Evolutionary conservation across 2,329 filamentous ascomycete species (phyloP).

Genomic region (Botrytis medusae): DNA sequence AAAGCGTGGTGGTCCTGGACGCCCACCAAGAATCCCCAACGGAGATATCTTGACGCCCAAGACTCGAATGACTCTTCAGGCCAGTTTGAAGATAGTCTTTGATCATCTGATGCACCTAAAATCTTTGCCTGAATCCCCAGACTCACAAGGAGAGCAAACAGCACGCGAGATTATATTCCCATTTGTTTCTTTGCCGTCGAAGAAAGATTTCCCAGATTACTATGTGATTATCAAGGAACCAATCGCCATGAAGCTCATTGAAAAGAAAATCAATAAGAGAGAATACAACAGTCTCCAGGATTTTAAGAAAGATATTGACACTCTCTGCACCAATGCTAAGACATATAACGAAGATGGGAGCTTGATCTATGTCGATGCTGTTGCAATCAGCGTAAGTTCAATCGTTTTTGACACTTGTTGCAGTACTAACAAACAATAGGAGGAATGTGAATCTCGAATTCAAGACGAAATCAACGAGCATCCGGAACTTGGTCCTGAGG

Average conservation of each 20-base stretch:
- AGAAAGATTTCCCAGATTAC: constrained; percentile 89
- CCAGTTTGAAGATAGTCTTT: constrained; percentile 73
- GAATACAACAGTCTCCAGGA: constrained; percentile 82
- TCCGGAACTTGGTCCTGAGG: constrained; percentile 52
- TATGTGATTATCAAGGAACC: constrained; percentile 89
- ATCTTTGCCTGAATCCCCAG: constrained; percentile 38
- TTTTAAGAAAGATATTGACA: constrained; percentile 76
- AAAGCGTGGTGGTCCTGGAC: constrained; percentile 71
- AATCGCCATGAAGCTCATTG: constrained; percentile 94
- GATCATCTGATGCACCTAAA: constrained; percentile 68
- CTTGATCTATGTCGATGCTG: constrained; percentile 87
- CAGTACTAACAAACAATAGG: constrained; percentile 47
- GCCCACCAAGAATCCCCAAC: constrained; percentile 54
- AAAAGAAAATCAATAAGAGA: constrained; percentile 92
- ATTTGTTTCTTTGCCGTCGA: constrained; percentile 88
- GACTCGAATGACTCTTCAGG: constrained; percentile 76
- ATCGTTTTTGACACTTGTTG: not conserved
- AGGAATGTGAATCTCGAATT: constrained; percentile 56
- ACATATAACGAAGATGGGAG: constrained; percentile 97
- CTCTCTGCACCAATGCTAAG: constrained; percentile 87
- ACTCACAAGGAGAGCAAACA: constrained; percentile 49
- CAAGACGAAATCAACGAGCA: constrained; percentile 55
- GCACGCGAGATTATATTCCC: constrained; percentile 87
- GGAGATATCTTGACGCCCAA: constrained; percentile 64
- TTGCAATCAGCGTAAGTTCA: constrained; percentile 79